Base-by-base conservation (phyloP, 2,329 filamentous ascomycete species). In the Volutella citrinella region DNA sequence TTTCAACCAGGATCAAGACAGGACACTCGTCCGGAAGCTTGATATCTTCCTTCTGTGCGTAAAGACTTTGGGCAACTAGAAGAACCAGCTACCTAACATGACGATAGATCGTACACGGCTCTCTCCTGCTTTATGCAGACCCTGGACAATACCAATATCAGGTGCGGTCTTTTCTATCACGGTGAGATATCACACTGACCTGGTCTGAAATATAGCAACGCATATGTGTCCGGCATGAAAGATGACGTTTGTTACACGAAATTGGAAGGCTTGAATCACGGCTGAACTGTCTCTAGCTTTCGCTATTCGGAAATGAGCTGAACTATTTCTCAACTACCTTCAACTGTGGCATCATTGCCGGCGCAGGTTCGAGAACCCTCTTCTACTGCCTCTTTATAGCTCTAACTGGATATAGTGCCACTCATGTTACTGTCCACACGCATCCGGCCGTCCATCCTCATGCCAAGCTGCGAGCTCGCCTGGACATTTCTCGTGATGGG, bases 401-500 rank as follows among this genome's bases (percentile, higher is more conserved):
- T n/a, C 27, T 39, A 18, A 39, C 14, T 14, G 10, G 9, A 11
- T 28, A 5, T 7, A 40, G 38, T 42, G 3, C 38, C 42, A 3
- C 33, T 42, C 6, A 42, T 42, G 35, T 27, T 37, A 2, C 32
- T 42, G 4, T 27, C 35, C 4, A 45, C 38, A 3, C 30, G 42
- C 6, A 26, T 55, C 2, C 47, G 57, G 0, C 58, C 56, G 4
- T 60, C 57, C 1, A 33, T 54, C 10, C 53, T 52, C 32, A 56
- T 60, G 6, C 59, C 59, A 1, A 33, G 33, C 4, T 59, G 54
- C 27, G 54, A 58, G 27, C 35, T 56, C 4, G 41, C 46, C 1
- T 54, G 49, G 49, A 47, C 48, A 0, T 19, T 38, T 10, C 31
- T 55, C 1, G 47, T 49, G 6, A 54, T 55, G 45, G 45, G 36